Base-by-base conservation (phyloP, 2,329 filamentous ascomycete species). In the Curvularia eragrostidis region DNA sequence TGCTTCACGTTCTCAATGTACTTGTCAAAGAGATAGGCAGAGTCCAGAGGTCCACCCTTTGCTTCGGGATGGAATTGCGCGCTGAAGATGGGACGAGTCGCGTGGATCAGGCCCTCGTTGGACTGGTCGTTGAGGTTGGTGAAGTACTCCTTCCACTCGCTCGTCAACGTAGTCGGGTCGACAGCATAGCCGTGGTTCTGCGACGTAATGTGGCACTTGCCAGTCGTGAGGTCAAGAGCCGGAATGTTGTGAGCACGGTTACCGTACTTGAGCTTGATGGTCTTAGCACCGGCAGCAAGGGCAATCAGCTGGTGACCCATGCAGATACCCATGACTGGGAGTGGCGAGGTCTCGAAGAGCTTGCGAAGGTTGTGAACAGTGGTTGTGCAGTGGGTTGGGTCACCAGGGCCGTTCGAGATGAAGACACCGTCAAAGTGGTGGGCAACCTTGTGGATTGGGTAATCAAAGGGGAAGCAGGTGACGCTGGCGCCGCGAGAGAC, bases 181-280 rank as follows among this genome's bases (percentile, higher is more conserved):
- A 99, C 91, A 42, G 94, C 95, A 73, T 98, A 99, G 62, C 95
- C 95, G 81, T 98, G 95, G 83, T 98, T 98, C 84, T 99, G 95
- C 78, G 89, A 93, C 58, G 94, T 98, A 79, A 98, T 98, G 83
- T 98, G 94, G 87, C 95, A 98, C 79, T 94, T 92, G 56, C 95
- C 94, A 36, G 94, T 98, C 60, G 91, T 97, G 77, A 97, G 84
- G 77, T 98, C 94, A 57, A 98, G 83, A 59, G 93, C 93, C 8
- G 95, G 95, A 71, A 98, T 98, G 84, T 99, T 99, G 85, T 98
- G 95, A 18, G 93, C 95, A 69, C 95, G 91, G 86, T 99, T 99
- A 74, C 95, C 95, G 79, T 97, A 99, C 87, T 98, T 98, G 80
- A 99, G 87, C 87, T 98, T 98, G 81, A 96, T 89, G 61, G 95